Evolutionary conservation across 345 rosid genomes (phyloP).

Genomic region (Gossypium ekmanianum): DNA sequence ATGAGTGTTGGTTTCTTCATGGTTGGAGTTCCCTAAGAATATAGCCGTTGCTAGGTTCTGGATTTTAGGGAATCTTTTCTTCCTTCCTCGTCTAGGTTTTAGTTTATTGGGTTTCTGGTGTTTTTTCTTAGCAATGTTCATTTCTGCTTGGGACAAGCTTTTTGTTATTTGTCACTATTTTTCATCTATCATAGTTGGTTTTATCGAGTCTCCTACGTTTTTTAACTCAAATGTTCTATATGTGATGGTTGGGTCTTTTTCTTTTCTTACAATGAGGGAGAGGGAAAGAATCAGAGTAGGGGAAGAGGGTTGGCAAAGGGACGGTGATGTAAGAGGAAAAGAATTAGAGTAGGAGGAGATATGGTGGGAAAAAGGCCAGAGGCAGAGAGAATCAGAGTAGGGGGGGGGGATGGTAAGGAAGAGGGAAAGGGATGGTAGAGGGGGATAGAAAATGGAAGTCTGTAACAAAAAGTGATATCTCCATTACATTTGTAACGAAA

Average conservation of each 20-base stretch:
- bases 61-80: conserved; percentile 17
- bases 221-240: conserved; percentile 20
- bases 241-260: conserved; percentile 29
- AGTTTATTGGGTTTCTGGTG: conserved; percentile 33
- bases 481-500: accelerated
- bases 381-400: too few relatives aligned
- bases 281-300: too few relatives aligned
- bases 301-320: too few relatives aligned
- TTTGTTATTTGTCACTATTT: background rate
- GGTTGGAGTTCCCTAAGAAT: conserved; percentile 45
- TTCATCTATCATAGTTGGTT: conserved; percentile 12
- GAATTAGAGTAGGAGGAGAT: too few relatives aligned
- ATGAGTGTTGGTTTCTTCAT: conserved; percentile 25
- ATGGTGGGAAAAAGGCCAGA: too few relatives aligned
- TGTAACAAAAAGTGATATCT: too few relatives aligned
- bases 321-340: too few relatives aligned
- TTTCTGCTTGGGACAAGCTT: conserved; percentile 20
- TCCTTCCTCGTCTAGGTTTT: conserved; percentile 12
- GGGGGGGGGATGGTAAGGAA: too few relatives aligned
- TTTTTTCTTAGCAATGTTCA: conserved; percentile 33
- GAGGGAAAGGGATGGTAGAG: too few relatives aligned
- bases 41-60: conserved; percentile 41
- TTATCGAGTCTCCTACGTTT: conserved; percentile 26
- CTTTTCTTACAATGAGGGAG: conserved; percentile 25
- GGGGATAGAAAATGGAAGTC: too few relatives aligned